These are phyloP conservation scores for Vigna mungo DNA, from an alignment of 306 rosid genomes.

Conservation along the genomic window DNA sequence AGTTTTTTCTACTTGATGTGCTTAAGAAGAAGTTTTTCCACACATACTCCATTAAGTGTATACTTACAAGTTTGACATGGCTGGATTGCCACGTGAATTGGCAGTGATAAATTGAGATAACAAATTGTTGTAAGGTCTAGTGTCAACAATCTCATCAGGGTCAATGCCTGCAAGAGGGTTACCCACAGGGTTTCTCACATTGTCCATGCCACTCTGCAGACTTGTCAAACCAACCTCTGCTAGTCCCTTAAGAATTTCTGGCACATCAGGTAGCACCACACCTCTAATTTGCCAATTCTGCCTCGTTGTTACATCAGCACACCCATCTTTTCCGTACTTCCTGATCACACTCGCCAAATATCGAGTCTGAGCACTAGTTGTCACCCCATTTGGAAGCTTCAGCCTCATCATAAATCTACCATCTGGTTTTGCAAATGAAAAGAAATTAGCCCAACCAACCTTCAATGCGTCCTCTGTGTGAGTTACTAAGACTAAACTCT, in stretches of 20 bases:
- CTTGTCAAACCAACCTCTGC: slow-evolving; percentile 88
- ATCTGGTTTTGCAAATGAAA: slow-evolving; percentile 54
- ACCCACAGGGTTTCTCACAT: slow-evolving; percentile 96
- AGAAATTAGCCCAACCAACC: slow-evolving; percentile 4
- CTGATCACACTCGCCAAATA: slow-evolving; percentile 80
- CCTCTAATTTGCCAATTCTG: slow-evolving; percentile 99
- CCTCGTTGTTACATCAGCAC: slow-evolving; percentile 94
- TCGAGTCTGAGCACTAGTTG: slow-evolving; percentile 85
- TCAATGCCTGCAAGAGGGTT: slow-evolving; percentile 96
- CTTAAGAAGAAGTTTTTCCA: too few relatives aligned
- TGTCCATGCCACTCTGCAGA: slow-evolving; percentile 98
- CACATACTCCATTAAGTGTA: not conserved
- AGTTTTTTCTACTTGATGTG: too few relatives aligned
- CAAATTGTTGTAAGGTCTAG: slow-evolving; percentile 82
- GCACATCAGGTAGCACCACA: slow-evolving; percentile 82
- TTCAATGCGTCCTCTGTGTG: not conserved
- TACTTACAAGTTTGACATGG: slow-evolving; percentile 82
- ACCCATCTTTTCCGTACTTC: slow-evolving; percentile 90
- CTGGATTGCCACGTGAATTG: slow-evolving; percentile 76
- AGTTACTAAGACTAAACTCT: not conserved
- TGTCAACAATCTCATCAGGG: slow-evolving; percentile 81
- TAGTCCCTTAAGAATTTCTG: slow-evolving; percentile 83
- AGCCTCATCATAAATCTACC: slow-evolving; percentile 99
- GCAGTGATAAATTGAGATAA: slow-evolving; percentile 84
- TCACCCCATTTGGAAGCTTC: slow-evolving; percentile 95